Evolutionary conservation across 2,329 filamentous ascomycete species (phyloP), one percentile per base, ranked within the genome.

Genomic region (Pseudogymnoascus sp.): DNA sequence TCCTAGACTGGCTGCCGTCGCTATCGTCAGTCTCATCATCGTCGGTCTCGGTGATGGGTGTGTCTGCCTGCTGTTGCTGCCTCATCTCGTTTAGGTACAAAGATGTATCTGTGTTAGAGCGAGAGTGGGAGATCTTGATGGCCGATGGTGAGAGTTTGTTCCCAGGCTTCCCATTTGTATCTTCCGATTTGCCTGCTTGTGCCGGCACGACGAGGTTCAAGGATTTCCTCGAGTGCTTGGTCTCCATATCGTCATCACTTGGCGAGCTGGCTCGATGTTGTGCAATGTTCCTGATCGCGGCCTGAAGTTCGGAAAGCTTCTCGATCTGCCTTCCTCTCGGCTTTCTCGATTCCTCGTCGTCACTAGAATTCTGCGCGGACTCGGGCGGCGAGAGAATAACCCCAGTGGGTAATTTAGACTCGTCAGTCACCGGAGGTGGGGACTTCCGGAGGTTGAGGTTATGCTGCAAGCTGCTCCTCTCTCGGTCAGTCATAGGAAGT

Each of bases 321-420:
- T 70, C 68, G 61, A 72, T 63, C 31, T 69, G 59, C 16, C 69
- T 64, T 37, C 68, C 66, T 65, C 69, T 66, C 19, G 70, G 60
- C 79, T 74, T 2, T 73, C 74, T 23, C 69, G 76, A 68, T 84
- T 86, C 71, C 70, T 95, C 91, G 68, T 96, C 91, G 72, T 96
- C 92, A 74, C 92, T 92, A 26, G 88, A 92, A 67, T 88, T 89
- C 39, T 84, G 83, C 6, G 83, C 82, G 35, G 92, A 96, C 70
- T 97, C 93, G 8, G 93, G 93, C 37, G 93, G 93, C 0, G 93
- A 97, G 64, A 96, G 90, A 68, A 96, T 85, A 66, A 91, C 92
- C 65, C 91, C 91, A 65, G 85, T 84, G 43, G 92, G 91, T 74
- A 96, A 94, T 66, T 84, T 78, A 64, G 85, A 74, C 26, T 79